Base-by-base conservation (phyloP, 78 protist species). In the Guillardia theta region DNA sequence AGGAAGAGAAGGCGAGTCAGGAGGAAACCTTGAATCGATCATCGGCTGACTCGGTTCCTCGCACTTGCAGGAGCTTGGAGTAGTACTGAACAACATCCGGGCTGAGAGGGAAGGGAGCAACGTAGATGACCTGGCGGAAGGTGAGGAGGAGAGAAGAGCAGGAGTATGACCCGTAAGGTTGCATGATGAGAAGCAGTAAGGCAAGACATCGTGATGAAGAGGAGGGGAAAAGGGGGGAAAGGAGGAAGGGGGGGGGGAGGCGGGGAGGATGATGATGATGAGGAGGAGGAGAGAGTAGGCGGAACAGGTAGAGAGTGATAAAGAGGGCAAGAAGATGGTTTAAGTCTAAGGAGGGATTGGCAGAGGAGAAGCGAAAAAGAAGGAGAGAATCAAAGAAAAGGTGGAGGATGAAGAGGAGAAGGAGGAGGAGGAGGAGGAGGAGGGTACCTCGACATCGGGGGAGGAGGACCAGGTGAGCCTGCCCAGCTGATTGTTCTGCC, bases 81-180 rank as follows among this genome's bases (percentile, higher is more conserved):
- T 88, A 88, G 93, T 88, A 88, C 76, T 88, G 93, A 21, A 27
- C 43, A 10, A 88, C 93, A 47, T 88, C 93, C 39, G 64, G 90
- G 4, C 33, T 6, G 77, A 88, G 45, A 18, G 64, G 93, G 76
- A 88, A 88, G 47, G 93, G 93, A 44, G 93, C 37, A 22, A 88
- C 93, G 76, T 88, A 88, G 24, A 88, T 24, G 47, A 88, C 93
- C 62, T 83, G 30, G 58, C 58, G 58, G 58, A 10, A 50, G 30
- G 15, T 15, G 30, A 50, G 58, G 15, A 15, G 15, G 58, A 50
- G 58, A 50, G 58, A 50, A 15, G 15, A 15, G 15, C 30, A 50
- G 58, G 58, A 50, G 58, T 10, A 15, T 19, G 58, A 50, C 30
- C 10, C 30, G 58, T 10, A 50, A 15, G 58, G 58, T 19, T 10